Conservation (phyloP, 164 flowering plant genomes). For the Berberis vulgaris region DNA sequence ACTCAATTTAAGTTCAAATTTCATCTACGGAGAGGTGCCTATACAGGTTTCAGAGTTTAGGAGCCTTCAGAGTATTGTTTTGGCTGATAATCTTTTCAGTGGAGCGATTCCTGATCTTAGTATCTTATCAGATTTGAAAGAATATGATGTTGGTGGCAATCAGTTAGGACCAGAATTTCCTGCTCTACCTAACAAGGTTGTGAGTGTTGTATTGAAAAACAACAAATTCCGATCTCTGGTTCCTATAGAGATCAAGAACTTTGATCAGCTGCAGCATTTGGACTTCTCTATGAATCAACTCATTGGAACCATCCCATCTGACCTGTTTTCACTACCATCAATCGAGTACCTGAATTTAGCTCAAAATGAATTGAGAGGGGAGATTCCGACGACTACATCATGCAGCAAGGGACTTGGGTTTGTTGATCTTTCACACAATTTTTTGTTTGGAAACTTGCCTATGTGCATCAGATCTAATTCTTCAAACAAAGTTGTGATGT, state of each 20-base stretch:
- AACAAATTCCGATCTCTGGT: slow-evolving; percentile 52
- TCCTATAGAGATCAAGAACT: slow-evolving; percentile 28
- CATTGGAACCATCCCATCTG: slow-evolving; percentile 48
- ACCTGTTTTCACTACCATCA: slow-evolving; percentile 48
- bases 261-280: slow-evolving; percentile 30
- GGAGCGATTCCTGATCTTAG: slow-evolving; percentile 67
- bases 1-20: slow-evolving; percentile 72
- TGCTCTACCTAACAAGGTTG: slow-evolving; percentile 30
- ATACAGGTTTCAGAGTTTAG: slow-evolving; percentile 20
- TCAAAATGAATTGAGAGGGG: slow-evolving; percentile 57
- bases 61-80: slow-evolving; percentile 38
- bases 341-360: slow-evolving; percentile 49
- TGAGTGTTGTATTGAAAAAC: slow-evolving; percentile 35
- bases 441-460: slow-evolving; percentile 58
- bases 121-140: slow-evolving; percentile 31
- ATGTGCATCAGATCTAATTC: slow-evolving; percentile 43
- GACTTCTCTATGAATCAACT: slow-evolving; percentile 58
- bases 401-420: slow-evolving; percentile 38
- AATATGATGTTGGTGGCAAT: slow-evolving; percentile 55
- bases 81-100: slow-evolving; percentile 61
- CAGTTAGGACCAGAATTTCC: slow-evolving; percentile 62
- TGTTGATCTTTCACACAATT: slow-evolving; percentile 66
- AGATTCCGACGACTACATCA: slow-evolving; percentile 27
- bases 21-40: slow-evolving; percentile 57
- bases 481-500: slow-evolving; percentile 26